Conservation (phyloP, 2,329 filamentous ascomycete genomes). For the Stagonosporopsis chrysanthemi region DNA sequence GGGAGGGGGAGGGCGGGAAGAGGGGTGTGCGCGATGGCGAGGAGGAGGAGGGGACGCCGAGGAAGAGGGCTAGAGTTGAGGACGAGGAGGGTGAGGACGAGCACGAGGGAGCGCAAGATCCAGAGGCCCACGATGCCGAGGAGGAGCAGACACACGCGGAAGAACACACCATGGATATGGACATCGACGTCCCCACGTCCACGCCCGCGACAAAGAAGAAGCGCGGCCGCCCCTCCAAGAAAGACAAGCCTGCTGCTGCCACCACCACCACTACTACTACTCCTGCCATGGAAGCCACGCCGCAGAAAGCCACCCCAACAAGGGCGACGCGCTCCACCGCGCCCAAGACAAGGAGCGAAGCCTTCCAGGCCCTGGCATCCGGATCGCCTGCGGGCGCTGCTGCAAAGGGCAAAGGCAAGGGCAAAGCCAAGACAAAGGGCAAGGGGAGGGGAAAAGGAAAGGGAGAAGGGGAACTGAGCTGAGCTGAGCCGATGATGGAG, state of each 20-base stretch:
- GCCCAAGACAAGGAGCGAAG: slow-evolving; percentile 35
- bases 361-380: slow-evolving; percentile 33
- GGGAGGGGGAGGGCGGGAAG: slow-evolving; percentile 18
- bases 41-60: not conserved
- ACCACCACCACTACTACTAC: too few relatives aligned
- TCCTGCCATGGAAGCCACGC: too few relatives aligned
- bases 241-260: slow-evolving; percentile 2
- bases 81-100: slow-evolving; percentile 1
- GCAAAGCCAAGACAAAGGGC: slow-evolving; percentile 8
- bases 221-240: slow-evolving; percentile 13
- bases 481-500: too few relatives aligned
- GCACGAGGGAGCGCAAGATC: too few relatives aligned
- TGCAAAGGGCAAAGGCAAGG: slow-evolving; percentile 5
- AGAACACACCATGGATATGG: too few relatives aligned
- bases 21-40: not conserved
- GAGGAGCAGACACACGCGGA: too few relatives aligned
- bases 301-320: slow-evolving; percentile 18
- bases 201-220: slow-evolving; percentile 12
- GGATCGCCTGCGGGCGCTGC: slow-evolving; percentile 16
- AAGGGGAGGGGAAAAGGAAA: too few relatives aligned
- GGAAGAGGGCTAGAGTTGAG: not conserved
- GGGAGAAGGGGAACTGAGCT: too few relatives aligned
- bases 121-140: not conserved
- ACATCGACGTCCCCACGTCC: too few relatives aligned
- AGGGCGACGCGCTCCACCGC: slow-evolving; percentile 19